Percentiles rank a stretch among this genome's conserved stretches.
phyloP scores from a whole-genome alignment of 2,329 filamentous ascomycete species.

The Grosmannia clavigera region DNA sequence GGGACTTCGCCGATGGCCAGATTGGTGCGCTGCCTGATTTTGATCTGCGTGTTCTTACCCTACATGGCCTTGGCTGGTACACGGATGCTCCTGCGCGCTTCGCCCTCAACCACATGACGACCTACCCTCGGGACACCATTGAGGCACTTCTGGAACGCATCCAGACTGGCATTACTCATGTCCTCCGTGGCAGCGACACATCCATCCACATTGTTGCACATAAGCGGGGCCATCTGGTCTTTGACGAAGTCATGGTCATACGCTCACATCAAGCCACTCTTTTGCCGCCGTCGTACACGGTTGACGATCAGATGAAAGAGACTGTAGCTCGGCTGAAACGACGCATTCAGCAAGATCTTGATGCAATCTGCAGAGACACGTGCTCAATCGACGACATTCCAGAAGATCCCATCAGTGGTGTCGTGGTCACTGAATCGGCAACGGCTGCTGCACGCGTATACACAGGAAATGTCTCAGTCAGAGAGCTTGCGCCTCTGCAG shows the following conservation, averaged over 20 bases:
- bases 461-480: background rate
- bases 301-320: slow-evolving; percentile 24
- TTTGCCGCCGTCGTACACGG: slow-evolving; percentile 20
- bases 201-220: slow-evolving; percentile 34
- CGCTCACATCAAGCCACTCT: slow-evolving; percentile 19
- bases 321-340: slow-evolving; percentile 29
- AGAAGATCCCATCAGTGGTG: slow-evolving; percentile 9
- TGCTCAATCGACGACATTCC: slow-evolving; percentile 28
- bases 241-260: slow-evolving; percentile 35
- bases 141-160: slow-evolving; percentile 38
- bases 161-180: slow-evolving; percentile 35
- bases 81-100: slow-evolving; percentile 33
- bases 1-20: slow-evolving; percentile 28
- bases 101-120: slow-evolving; percentile 27
- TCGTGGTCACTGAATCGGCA: background rate
- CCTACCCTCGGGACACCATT: slow-evolving; percentile 30
- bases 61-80: slow-evolving; percentile 33
- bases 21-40: slow-evolving; percentile 33
- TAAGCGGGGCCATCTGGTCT: slow-evolving; percentile 40
- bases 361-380: slow-evolving; percentile 38
- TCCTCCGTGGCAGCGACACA: slow-evolving; percentile 33
- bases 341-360: slow-evolving; percentile 34
- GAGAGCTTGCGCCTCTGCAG: background rate
- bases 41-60: slow-evolving; percentile 32
- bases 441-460: background rate